These are phyloP conservation scores for Arachis stenosperma DNA, from an alignment of 306 rosid species.

Conservation along the genomic window DNA sequence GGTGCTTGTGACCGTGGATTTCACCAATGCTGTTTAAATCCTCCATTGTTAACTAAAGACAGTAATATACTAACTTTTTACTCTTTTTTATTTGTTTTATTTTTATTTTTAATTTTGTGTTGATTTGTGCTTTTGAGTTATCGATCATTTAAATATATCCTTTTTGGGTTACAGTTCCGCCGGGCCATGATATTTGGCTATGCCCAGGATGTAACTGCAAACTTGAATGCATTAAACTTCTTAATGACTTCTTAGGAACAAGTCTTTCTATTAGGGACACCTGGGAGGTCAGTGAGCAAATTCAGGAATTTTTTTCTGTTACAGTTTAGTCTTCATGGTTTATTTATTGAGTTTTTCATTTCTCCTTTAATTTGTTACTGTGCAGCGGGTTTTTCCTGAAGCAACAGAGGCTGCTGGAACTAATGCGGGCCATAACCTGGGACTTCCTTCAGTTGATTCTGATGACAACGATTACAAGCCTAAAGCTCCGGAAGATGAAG, in stretches of 20 bases:
- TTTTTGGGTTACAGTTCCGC: conserved; percentile 74
- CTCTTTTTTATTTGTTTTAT: conserved; percentile 39
- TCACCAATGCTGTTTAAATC: conserved; percentile 87
- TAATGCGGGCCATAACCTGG: conserved; percentile 56
- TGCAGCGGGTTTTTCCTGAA: conserved; percentile 94
- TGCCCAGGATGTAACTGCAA: conserved; percentile 99
- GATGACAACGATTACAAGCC: conserved; percentile 91
- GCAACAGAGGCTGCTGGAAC: conserved; percentile 72
- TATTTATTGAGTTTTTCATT: conserved; percentile 21
- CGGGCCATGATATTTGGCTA: conserved; percentile 88
- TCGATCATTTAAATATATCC: conserved; percentile 35
- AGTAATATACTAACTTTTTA: conserved; percentile 50
- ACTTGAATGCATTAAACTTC: conserved; percentile 77
- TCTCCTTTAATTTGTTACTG: conserved; percentile 40
- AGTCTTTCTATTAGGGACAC: conserved; percentile 61
- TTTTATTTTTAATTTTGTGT: conserved; percentile 8
- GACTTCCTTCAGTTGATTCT: conserved; percentile 90
- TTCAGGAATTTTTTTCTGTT: background rate
- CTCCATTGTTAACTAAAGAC: conserved; percentile 82
- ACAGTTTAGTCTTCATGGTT: background rate
- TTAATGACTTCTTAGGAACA: conserved; percentile 85
- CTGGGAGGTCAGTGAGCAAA: conserved; percentile 74
- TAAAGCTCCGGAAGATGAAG: conserved; percentile 62
- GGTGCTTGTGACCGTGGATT: conserved; percentile 98
- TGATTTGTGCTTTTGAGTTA: conserved; percentile 28